Conservation (phyloP, 139 green algal species). For the Picocystis salinarum region DNA sequence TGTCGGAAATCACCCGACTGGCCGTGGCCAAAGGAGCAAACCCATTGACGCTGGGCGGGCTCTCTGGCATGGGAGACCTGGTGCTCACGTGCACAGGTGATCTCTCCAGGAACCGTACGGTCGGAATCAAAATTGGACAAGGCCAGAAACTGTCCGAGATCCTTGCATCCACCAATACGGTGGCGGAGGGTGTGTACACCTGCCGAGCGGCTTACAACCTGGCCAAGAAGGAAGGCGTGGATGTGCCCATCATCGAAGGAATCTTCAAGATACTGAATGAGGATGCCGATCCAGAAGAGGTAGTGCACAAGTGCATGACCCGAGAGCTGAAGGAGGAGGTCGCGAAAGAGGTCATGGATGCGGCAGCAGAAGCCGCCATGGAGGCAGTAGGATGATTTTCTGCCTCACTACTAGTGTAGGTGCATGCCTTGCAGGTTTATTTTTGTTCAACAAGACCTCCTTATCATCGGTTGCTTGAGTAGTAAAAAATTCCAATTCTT, state of each 20-base stretch:
- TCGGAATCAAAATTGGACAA: constrained; percentile 30
- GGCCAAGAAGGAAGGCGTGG: constrained; percentile 29
- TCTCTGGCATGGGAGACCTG: constrained; percentile 59
- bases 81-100: constrained; percentile 71
- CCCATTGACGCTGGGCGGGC: constrained; percentile 55
- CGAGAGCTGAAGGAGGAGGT: constrained; percentile 37
- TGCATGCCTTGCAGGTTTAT: too few relatives aligned
- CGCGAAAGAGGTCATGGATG: constrained; percentile 1
- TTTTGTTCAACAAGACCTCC: too few relatives aligned
- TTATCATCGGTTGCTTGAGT: too few relatives aligned
- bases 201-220: constrained; percentile 31
- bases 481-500: too few relatives aligned
- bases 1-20: constrained; percentile 52
- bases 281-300: constrained; percentile 5
- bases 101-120: constrained; percentile 33
- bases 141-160: constrained; percentile 34
- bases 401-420: too few relatives aligned
- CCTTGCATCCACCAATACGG: constrained; percentile 23
- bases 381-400: too few relatives aligned
- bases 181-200: constrained; percentile 68
- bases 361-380: too few relatives aligned
- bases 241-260: constrained; percentile 56
- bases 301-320: constrained; percentile 25
- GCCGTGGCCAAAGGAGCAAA: constrained; percentile 41
- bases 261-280: constrained; percentile 45